Base-by-base conservation (phyloP, 352 stramenopile genomes). In the Phytopythium delawarense region DNA sequence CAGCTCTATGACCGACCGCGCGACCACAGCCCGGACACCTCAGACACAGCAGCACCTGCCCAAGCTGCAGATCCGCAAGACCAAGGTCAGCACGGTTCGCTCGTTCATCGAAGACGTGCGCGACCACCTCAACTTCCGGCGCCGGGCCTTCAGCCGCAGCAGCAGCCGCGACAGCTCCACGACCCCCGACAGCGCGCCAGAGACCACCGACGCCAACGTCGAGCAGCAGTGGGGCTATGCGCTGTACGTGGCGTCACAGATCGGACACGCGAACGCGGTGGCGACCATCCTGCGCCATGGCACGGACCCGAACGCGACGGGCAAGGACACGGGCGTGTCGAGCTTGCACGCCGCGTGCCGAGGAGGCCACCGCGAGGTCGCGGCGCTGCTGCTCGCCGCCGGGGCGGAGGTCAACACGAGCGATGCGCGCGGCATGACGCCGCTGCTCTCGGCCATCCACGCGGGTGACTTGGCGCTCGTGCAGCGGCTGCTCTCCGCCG, bases 361-460 rank as follows among this genome's bases (percentile, higher is more conserved):
- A 2, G 71, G 65, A 21, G 78, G 82, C 2, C 72, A 87, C 55
- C 67, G 63, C 2, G 71, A 79, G 30, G 75, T 89, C 40, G 74
- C 78, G 9, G 65, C 53, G 21, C 69, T 79, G 49, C 61, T 91
- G 11, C 59, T 89, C 16, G 72, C 65, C 7, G 57, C 78, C 35
- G 75, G 71, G 21, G 75, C 81, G 21, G 66, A 86, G 32, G 67
- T 76, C 5, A 81, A 88, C 52, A 56, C 60, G 3, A 67, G 57
- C 12, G 76, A 84, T 28, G 28, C 56, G 0, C 70, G 74, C 7
- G 75, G 79, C 11, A 79, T 81, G 51, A 81, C 81, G 2, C 71
- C 81, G 18, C 63, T 91, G 55, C 66, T 88, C 45, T 71, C 65
- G 20, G 77, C 81, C 18, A 74, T 85, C 20, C 78, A 83, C 44